Percentiles rank a stretch among this genome's conserved stretches.
These are phyloP conservation scores for Xylaria curta DNA, from an alignment of 495 filamentous ascomycete species.

Conservation along the genomic window DNA sequence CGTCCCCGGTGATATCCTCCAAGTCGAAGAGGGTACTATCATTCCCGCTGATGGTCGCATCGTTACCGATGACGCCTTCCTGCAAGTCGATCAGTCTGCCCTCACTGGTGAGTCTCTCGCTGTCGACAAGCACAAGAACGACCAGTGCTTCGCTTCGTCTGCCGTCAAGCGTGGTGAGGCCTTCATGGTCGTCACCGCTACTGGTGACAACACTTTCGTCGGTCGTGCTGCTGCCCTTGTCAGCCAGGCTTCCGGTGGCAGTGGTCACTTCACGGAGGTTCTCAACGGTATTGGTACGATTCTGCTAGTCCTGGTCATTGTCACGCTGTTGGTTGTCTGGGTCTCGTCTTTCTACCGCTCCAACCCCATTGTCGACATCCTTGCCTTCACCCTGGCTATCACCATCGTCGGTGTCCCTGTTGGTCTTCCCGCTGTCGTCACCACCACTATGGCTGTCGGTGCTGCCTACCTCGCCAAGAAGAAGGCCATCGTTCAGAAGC, in stretches of 20 bases:
- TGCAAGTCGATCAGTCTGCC: slow-evolving; percentile 91
- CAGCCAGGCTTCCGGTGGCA: slow-evolving; percentile 69
- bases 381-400: slow-evolving; percentile 85
- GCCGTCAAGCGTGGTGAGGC: slow-evolving; percentile 89
- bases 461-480: slow-evolving; percentile 93
- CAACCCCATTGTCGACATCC: slow-evolving; percentile 73
- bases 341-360: slow-evolving; percentile 86
- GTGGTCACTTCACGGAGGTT: slow-evolving; percentile 89
- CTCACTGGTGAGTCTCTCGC: slow-evolving; percentile 93
- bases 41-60: slow-evolving; percentile 88
- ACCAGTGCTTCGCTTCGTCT: slow-evolving; percentile 82
- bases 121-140: slow-evolving; percentile 82
- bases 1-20: slow-evolving; percentile 88
- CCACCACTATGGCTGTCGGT: slow-evolving; percentile 96
- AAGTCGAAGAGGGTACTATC: slow-evolving; percentile 89
- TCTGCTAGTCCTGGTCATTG: slow-evolving; percentile 78
- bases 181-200: slow-evolving; percentile 79
- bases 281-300: slow-evolving; percentile 85
- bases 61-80: slow-evolving; percentile 76
- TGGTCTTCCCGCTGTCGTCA: slow-evolving; percentile 94
- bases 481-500: slow-evolving; percentile 95
- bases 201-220: slow-evolving; percentile 87
- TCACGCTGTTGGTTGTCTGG: slow-evolving; percentile 84
- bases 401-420: slow-evolving; percentile 95
- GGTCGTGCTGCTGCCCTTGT: slow-evolving; percentile 88